Percentiles rank a stretch among this genome's conserved stretches.
phyloP scores from a whole-genome alignment of 495 filamentous ascomycete species.

The Aspergillus baeticus region DNA sequence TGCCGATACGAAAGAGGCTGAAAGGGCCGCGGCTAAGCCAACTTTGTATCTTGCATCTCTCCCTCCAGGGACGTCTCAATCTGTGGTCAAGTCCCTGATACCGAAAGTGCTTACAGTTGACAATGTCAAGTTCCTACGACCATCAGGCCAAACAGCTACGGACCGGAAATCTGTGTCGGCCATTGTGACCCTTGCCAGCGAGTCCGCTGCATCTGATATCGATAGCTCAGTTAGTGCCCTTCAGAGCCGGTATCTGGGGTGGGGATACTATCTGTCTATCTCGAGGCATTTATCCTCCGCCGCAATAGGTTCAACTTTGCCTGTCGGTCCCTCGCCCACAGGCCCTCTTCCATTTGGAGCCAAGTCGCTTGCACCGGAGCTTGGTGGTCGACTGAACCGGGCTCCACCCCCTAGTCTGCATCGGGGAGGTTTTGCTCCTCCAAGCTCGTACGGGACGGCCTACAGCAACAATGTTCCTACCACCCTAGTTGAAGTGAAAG shows the following conservation, averaged over 20 bases:
- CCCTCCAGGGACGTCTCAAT: conserved; percentile 65
- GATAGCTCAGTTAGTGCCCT: conserved; percentile 74
- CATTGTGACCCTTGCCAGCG: conserved; percentile 81
- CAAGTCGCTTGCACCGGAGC: conserved; percentile 56
- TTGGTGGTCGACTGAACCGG: conserved; percentile 45
- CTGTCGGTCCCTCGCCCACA: conserved; percentile 50
- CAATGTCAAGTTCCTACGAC: conserved; percentile 70
- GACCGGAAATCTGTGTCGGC: conserved; percentile 79
- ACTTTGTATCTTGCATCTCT: conserved; percentile 71
- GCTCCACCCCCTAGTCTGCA: conserved; percentile 61
- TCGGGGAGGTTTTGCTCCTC: conserved; percentile 78
- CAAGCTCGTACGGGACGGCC: conserved; percentile 59
- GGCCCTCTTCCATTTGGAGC: conserved; percentile 80
- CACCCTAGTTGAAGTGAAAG: conserved; percentile 69
- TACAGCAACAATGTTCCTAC: conserved; percentile 40
- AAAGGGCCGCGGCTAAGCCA: conserved; percentile 79
- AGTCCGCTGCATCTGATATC: conserved; percentile 82
- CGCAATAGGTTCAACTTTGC: conserved; percentile 57
- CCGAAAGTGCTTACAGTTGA: conserved; percentile 70
- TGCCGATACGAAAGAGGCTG: conserved; percentile 53
- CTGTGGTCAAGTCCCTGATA: conserved; percentile 72
- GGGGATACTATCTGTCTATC: conserved; percentile 78
- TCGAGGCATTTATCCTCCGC: conserved; percentile 84
- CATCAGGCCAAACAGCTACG: conserved; percentile 52
- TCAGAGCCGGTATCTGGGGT: conserved; percentile 85